Evolutionary conservation across 2,329 filamentous ascomycete species (phyloP).

Genomic region (Meredithiella fracta): DNA sequence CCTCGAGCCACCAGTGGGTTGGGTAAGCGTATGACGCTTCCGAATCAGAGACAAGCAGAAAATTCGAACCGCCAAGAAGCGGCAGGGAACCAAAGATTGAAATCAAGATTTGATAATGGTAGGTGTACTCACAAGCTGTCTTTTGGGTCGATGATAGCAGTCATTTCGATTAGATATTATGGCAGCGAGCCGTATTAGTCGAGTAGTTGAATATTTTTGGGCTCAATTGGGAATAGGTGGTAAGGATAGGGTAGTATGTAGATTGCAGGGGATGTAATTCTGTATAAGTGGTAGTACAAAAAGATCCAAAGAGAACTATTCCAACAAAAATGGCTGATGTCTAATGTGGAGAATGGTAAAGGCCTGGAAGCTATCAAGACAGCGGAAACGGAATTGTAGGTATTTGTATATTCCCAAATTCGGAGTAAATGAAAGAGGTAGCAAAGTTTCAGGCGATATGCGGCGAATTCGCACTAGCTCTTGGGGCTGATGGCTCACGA

Average conservation of each 20-base stretch:
- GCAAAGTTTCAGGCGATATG: neutral
- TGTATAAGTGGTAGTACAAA: conserved; percentile 1
- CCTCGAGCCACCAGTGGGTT: neutral
- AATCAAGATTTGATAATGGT: too few relatives aligned
- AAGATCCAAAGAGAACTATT: neutral
- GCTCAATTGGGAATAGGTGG: neutral
- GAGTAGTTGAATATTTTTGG: conserved; percentile 1
- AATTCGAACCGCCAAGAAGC: too few relatives aligned
- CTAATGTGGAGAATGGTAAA: neutral
- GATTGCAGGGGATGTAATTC: conserved; percentile 4
- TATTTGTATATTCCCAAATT: neutral
- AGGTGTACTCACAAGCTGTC: conserved; percentile 9
- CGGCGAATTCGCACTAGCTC: neutral
- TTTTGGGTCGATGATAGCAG: conserved; percentile 21
- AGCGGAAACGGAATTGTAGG: neutral
- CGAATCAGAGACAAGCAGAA: neutral
- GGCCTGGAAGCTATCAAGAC: neutral
- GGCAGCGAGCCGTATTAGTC: neutral
- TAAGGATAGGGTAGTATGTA: conserved; percentile 4
- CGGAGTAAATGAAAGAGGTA: neutral
- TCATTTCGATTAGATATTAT: conserved; percentile 23
- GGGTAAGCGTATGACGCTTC: neutral
- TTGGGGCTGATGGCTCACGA: neutral
- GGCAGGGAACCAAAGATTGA: too few relatives aligned
- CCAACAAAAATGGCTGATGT: too few relatives aligned